Evolutionary conservation across 768 basidiomycete genomes (phyloP).

Genomic region (Glaciozyma antarctica): DNA sequence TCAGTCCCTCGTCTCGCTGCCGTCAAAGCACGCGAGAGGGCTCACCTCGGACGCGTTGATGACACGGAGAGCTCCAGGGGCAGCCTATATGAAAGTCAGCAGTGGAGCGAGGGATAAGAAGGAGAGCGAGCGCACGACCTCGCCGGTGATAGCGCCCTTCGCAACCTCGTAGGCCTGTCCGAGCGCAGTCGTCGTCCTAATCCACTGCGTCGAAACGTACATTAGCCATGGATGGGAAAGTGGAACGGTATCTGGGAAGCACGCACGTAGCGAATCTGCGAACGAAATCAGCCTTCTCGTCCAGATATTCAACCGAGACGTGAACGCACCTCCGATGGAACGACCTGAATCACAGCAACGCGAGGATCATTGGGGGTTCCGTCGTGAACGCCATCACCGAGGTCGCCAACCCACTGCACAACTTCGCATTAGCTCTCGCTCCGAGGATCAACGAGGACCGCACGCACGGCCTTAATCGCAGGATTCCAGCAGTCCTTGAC

Average conservation of each 20-base stretch:
- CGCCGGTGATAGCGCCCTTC: slow-evolving; percentile 33
- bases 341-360: slow-evolving; percentile 29
- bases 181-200: slow-evolving; percentile 20
- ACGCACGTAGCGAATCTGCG: slow-evolving; percentile 24
- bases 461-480: slow-evolving; percentile 14
- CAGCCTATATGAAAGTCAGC: not conserved
- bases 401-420: slow-evolving; percentile 27
- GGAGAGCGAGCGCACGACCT: slow-evolving; percentile 9
- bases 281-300: not conserved
- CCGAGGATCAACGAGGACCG: too few species aligned
- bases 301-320: not conserved
- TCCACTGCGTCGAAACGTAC: slow-evolving; percentile 10
- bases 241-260: not conserved
- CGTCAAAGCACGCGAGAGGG: not conserved
- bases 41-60: slow-evolving; percentile 19
- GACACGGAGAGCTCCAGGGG: slow-evolving; percentile 25
- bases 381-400: slow-evolving; percentile 17
- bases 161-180: slow-evolving; percentile 23
- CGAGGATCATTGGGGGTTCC: slow-evolving; percentile 28
- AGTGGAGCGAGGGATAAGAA: too few species aligned
- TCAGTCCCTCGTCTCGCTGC: not conserved
- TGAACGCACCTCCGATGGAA: slow-evolving; percentile 27
- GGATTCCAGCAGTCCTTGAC: slow-evolving; percentile 31
- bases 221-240: not conserved
- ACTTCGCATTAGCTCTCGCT: not conserved